Conservation (phyloP, 331 rosid species). For the Malus hybrid region DNA sequence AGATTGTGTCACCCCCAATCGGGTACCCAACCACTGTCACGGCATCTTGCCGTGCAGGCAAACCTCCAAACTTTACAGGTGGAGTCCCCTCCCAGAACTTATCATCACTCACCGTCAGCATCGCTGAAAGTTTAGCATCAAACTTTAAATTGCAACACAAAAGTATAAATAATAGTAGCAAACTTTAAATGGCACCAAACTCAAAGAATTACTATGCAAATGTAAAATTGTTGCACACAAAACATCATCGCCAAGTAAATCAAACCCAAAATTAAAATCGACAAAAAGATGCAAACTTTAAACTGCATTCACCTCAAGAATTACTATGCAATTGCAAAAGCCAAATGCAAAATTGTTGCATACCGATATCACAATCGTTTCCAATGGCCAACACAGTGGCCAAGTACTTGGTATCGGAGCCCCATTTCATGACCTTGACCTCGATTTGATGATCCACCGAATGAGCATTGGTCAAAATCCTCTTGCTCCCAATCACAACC, state of each 20-base stretch:
- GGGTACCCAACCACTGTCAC: conserved; percentile 79
- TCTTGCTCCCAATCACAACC: conserved; percentile 53
- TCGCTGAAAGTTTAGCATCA: conserved; percentile 40
- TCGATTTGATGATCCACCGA: conserved; percentile 69
- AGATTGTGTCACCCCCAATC: conserved; percentile 78
- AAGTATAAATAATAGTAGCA: background rate
- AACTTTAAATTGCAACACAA: background rate
- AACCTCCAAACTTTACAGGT: conserved; percentile 64
- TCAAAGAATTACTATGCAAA: no score
- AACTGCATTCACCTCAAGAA: no score
- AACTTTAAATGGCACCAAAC: background rate
- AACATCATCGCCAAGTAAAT: no score
- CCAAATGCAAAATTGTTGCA: background rate
- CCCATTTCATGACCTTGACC: conserved; percentile 76
- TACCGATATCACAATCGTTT: conserved; percentile 83
- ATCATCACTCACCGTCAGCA: conserved; percentile 67
- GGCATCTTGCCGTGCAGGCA: conserved; percentile 77
- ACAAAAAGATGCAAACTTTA: no score
- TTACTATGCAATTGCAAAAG: no score
- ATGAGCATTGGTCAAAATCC: conserved; percentile 76
- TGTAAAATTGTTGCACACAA: no score
- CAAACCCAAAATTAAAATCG: no score
- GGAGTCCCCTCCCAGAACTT: conserved; percentile 83
- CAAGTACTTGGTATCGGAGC: conserved; percentile 72
- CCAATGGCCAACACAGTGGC: conserved; percentile 82